Evolutionary conservation across 129 eudicot species (phyloP).

Genomic region (carrot (Daucus carota)): DNA sequence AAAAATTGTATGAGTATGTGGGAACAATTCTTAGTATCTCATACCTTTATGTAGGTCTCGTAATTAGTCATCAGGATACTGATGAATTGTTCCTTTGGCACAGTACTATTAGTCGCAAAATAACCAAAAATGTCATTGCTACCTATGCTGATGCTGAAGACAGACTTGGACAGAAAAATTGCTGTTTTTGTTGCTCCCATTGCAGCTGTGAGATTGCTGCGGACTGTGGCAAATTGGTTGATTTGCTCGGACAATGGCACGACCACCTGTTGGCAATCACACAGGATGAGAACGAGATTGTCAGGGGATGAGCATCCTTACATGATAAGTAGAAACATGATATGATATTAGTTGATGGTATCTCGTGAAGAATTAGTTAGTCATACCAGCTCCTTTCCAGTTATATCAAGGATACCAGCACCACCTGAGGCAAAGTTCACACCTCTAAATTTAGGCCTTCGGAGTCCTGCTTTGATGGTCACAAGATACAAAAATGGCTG

Average conservation of each 20-base stretch:
- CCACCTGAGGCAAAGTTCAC: conserved; percentile 50
- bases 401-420: conserved; percentile 36
- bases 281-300: not conserved
- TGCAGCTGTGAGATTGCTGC: conserved; percentile 23
- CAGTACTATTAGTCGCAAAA: conserved; percentile 27
- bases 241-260: conserved; percentile 60
- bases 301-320: not conserved
- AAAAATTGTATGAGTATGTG: not conserved
- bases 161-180: conserved; percentile 26
- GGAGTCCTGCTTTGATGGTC: conserved; percentile 15
- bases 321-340: not conserved
- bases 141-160: conserved; percentile 47
- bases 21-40: not conserved
- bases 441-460: conserved; percentile 25
- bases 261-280: conserved; percentile 25
- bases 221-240: conserved; percentile 34
- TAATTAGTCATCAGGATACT: conserved; percentile 27
- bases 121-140: conserved; percentile 62
- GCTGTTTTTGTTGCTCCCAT: conserved; percentile 29
- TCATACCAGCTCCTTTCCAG: conserved; percentile 25
- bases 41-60: conserved; percentile 30
- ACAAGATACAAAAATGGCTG: conserved; percentile 31
- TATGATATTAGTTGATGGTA: not conserved
- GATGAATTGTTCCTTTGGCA: conserved; percentile 27
- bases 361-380: not conserved